phyloP scores from a whole-genome alignment of 1,139 yeast genomes.

The Ogataea hybrid region DNA sequence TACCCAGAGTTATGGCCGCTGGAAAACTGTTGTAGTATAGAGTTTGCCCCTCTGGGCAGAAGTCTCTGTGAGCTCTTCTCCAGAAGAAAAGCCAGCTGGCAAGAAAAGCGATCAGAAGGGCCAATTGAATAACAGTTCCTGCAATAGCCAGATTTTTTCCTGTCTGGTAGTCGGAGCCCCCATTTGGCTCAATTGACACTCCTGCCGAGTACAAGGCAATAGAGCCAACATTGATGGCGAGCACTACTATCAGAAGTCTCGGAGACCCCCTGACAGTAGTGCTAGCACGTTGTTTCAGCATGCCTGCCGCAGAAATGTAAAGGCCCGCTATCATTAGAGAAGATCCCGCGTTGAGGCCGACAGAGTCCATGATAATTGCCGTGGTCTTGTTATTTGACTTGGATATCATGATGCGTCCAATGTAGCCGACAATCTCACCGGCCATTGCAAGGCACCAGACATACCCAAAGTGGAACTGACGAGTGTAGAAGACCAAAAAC shows the following conservation, averaged over 20 bases:
- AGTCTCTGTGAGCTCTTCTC: not conserved
- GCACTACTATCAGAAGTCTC: not conserved
- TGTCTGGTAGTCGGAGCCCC: slow-evolving; percentile 55
- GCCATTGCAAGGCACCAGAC: slow-evolving; percentile 59
- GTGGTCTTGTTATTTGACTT: slow-evolving; percentile 35
- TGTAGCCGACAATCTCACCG: slow-evolving; percentile 66
- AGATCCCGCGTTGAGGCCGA: slow-evolving; percentile 72
- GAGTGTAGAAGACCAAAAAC: slow-evolving; percentile 40
- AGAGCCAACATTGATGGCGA: not conserved
- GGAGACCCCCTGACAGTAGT: not conserved
- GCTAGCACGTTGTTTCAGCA: not conserved
- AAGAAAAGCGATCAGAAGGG: slow-evolving; percentile 46
- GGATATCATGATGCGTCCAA: slow-evolving; percentile 53
- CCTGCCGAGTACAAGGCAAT: slow-evolving; percentile 1
- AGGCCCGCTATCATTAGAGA: slow-evolving; percentile 84
- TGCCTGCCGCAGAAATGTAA: slow-evolving; percentile 67
- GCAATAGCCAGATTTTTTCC: slow-evolving; percentile 80
- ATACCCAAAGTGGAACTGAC: slow-evolving; percentile 69
- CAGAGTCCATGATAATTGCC: slow-evolving; percentile 58
- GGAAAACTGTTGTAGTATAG: slow-evolving; percentile 44
- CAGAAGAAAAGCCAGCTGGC: not conserved
- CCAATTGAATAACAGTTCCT: slow-evolving; percentile 75
- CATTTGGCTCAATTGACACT: not conserved
- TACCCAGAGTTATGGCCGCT: slow-evolving; percentile 49
- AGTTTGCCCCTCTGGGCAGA: not conserved